Evolutionary conservation across 2,329 filamentous ascomycete species (phyloP), one percentile per base, ranked within the genome.

Genomic region (Daldinia eschscholtzii): DNA sequence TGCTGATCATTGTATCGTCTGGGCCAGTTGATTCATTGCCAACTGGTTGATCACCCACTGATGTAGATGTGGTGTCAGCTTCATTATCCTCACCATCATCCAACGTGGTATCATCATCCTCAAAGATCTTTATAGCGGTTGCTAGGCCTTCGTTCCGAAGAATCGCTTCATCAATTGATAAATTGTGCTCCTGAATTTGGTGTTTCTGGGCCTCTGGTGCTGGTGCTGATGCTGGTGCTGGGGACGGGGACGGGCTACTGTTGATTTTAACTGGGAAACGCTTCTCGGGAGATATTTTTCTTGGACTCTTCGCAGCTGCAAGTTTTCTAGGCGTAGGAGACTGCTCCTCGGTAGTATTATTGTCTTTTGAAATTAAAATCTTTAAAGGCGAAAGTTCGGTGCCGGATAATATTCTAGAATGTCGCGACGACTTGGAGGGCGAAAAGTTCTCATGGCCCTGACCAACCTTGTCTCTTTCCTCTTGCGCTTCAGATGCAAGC

Each of bases 1-100:
- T 91, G 85, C 93, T 97, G 79, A 93, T 85, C 87, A 91, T 81
- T 50, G 90, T 92, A 73, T 93, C 91, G 72, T 93, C 91, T 1
- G 86, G 87, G 48, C 86, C 86, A 48, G 84, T 83, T n/a, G 80
- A 72, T 35, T 84, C 79, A 63, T 79, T 57, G 64, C 79, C 59
- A 70, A 61, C 48, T 26, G 55, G 66, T 7, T 71, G 64, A 57
- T 80, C 79, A 37, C 78, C 78, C 12, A 78, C 70, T 37, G 75
- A 67, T 63, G 74, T 72, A 20, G 70, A 69, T 4, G 70, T 79
- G 28, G 77, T 78, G 66, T 81, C 77, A 60, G 77, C 67, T 20
- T 72, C 71, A 6, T 74, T 67, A 2, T 73, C 69, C 15, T 66
- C 57, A 9, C 9, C 76, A 41, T 83, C 76, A 15, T 80, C 77